phyloP scores from a whole-genome alignment of 2,329 filamentous ascomycete species.

The Knoxdaviesia proteae region DNA sequence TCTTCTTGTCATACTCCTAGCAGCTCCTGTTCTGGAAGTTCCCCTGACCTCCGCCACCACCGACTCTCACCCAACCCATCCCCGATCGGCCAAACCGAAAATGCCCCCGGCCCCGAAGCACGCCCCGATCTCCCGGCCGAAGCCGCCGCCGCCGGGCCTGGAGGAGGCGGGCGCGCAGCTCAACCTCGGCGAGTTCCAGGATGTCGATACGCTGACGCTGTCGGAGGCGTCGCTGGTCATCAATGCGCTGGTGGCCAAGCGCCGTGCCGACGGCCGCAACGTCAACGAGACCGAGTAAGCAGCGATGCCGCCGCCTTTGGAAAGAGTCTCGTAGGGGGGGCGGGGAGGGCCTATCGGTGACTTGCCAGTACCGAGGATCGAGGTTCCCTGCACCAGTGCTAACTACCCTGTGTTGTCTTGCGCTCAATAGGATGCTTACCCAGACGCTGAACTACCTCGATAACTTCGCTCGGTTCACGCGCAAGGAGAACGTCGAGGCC shows the following conservation, averaged over 20 bases:
- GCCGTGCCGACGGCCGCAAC: conserved; percentile 60
- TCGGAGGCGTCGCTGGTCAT: conserved; percentile 86
- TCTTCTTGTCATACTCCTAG: too few relatives aligned
- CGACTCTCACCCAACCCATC: too few relatives aligned
- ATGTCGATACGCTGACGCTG: conserved; percentile 77
- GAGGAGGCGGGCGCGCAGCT: conserved; percentile 71
- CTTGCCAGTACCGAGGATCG: background rate
- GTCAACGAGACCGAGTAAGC: conserved; percentile 67
- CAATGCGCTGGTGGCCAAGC: conserved; percentile 67
- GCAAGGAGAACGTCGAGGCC: conserved; percentile 85
- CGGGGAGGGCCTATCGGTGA: conserved; percentile 1
- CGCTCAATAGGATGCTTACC: conserved; percentile 42
- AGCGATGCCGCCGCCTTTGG: background rate
- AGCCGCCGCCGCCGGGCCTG: conserved; percentile 51
- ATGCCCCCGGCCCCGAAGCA: conserved; percentile 3
- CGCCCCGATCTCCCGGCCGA: conserved; percentile 36
- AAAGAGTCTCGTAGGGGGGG: background rate
- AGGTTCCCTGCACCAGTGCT: too few relatives aligned
- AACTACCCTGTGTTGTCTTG: background rate
- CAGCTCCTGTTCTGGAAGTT: too few relatives aligned
- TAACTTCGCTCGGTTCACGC: conserved; percentile 87
- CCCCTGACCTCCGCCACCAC: too few relatives aligned
- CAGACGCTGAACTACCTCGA: conserved; percentile 88
- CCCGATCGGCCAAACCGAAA: background rate
- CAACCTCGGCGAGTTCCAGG: conserved; percentile 80